Base-by-base conservation (phyloP, 768 basidiomycete species). In the Inosperma sp. region DNA sequence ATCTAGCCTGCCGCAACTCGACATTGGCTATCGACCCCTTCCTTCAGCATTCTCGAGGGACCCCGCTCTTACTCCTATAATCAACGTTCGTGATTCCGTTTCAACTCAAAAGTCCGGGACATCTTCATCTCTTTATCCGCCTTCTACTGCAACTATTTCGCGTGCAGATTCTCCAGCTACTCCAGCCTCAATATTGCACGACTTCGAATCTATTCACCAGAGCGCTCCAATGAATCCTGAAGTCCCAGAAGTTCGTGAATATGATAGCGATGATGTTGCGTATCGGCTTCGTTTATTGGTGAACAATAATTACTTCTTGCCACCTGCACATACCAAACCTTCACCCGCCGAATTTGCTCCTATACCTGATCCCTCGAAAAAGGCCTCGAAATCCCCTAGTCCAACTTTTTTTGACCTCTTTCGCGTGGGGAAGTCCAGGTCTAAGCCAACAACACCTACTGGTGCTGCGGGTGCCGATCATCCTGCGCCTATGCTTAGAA, bases 231-330 rank as follows among this genome's bases (percentile, higher is more conserved):
- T 48, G 39, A 72, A 74, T 42, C 67, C 79, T 13, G 80, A 79
- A 22, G 72, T 71, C 14, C 75, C 72, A 29, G 78, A 72, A 40
- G 64, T 72, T 22, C 74, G 79, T 56, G 77, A 73, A 45, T 81
- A 76, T 56, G 76, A 81, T 58, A 75, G 77, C 17, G 89, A 93
- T 66, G 90, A 93, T 60, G 88, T 92, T 33, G 82, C 88, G 16
- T 88, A 89, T 68, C 85, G 90, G 19, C 79, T 93, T 16, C 84
- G 83, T 33, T 77, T 93, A 47, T 79, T 93, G 33, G 84, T 93
- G 48, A 87, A 85, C 65, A 93, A 93, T 67, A 91, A 77, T 61
- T 93, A 93, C 64, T 93, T 88, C 62, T 81, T 93, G 30, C 90
- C 90, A 3, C 91, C 90, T 8, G 89, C 90, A 0, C 90, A 93